phyloP scores from a whole-genome alignment of 1,284 basidiomycete genomes.

The Ustilago curta region DNA sequence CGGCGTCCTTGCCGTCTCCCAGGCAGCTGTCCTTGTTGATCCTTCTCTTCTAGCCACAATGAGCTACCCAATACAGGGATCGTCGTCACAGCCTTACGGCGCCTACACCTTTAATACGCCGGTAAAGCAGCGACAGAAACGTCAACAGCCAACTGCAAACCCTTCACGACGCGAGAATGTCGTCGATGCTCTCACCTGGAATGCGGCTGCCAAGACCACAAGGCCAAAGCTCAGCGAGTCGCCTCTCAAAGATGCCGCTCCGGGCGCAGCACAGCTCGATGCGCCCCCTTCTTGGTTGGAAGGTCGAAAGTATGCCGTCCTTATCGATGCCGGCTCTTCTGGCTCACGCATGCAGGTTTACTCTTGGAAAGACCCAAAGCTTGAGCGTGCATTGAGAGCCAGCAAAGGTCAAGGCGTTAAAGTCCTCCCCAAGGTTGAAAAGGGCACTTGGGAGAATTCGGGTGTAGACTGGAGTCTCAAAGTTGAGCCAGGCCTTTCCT shows the following conservation, averaged over 20 bases:
- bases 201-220: conserved; percentile 41
- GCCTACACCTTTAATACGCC: conserved; percentile 49
- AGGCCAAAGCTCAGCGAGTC: conserved; percentile 37
- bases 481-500: conserved; percentile 95
- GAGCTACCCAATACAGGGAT: conserved; percentile 52
- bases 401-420: conserved; percentile 59
- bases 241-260: conserved; percentile 45
- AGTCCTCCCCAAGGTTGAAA: conserved; percentile 85
- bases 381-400: conserved; percentile 70
- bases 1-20: conserved; percentile 4
- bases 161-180: conserved; percentile 32
- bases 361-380: conserved; percentile 88
- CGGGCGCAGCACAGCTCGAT: conserved; percentile 44
- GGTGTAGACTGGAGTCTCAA: conserved; percentile 82
- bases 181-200: conserved; percentile 47
- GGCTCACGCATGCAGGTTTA: conserved; percentile 96
- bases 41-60: conserved; percentile 6
- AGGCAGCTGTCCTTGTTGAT: not conserved
- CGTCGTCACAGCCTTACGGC: conserved; percentile 43
- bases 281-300: conserved; percentile 43
- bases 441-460: conserved; percentile 82
- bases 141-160: conserved; percentile 6
- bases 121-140: conserved; percentile 28
- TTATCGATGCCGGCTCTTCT: conserved; percentile 97
- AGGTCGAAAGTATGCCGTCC: conserved; percentile 80